These are phyloP conservation scores for Lactarius quietus DNA, from an alignment of 768 basidiomycete genomes.

Conservation along the genomic window DNA sequence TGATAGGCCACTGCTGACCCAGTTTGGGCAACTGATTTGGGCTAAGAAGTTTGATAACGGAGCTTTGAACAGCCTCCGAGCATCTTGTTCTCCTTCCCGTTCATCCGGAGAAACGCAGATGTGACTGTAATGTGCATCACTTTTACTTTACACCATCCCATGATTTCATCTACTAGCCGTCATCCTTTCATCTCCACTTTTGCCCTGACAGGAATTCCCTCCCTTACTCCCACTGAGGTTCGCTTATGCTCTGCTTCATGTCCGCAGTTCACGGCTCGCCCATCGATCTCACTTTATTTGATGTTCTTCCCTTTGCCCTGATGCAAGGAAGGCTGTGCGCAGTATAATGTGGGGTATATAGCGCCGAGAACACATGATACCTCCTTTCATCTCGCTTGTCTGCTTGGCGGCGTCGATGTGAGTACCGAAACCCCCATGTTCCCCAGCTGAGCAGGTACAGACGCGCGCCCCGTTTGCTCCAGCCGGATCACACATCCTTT, in stretches of 20 bases:
- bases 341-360: background rate
- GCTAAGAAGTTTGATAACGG: slow-evolving; percentile 19
- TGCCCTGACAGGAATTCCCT: background rate
- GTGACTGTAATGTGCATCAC: background rate
- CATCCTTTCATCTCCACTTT: background rate
- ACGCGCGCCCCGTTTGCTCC: slow-evolving; percentile 4
- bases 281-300: background rate
- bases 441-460: slow-evolving; percentile 1
- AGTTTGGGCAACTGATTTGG: slow-evolving; percentile 16
- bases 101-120: background rate
- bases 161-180: background rate
- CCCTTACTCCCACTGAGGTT: background rate
- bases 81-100: background rate
- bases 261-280: background rate
- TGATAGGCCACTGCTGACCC: background rate
- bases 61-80: background rate
- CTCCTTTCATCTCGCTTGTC: slow-evolving; percentile 2
- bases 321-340: background rate
- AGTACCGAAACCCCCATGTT: background rate
- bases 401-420: background rate
- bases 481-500: slow-evolving; percentile 6
- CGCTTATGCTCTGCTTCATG: background rate
- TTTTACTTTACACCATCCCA: background rate
- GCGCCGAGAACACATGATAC: background rate
- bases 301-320: background rate